These are phyloP conservation scores for Leucocoprinus leucothites DNA, from an alignment of 768 basidiomycete genomes.

Conservation along the genomic window DNA sequence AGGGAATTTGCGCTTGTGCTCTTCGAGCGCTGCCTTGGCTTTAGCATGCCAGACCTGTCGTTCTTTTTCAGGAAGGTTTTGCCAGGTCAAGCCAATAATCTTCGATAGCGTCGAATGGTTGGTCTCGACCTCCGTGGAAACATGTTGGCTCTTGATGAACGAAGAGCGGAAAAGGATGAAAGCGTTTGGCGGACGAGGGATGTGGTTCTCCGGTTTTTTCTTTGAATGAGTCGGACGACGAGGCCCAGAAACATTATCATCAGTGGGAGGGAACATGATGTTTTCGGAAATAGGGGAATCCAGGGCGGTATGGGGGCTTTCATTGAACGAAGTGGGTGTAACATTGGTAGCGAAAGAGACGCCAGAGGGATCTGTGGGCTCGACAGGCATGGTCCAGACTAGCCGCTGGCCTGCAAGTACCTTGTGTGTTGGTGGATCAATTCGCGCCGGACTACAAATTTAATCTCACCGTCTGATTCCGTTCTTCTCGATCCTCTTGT, in stretches of 20 bases:
- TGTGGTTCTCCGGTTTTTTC: slow-evolving; percentile 72
- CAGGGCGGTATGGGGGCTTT: slow-evolving; percentile 27
- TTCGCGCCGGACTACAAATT: background rate
- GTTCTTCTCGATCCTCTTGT: slow-evolving; percentile 23
- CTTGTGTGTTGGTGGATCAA: slow-evolving; percentile 4
- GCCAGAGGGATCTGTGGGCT: slow-evolving; percentile 19
- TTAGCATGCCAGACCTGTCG: slow-evolving; percentile 75
- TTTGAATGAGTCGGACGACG: slow-evolving; percentile 56
- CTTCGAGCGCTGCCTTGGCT: slow-evolving; percentile 71
- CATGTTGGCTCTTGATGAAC: slow-evolving; percentile 77
- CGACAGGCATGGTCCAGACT: slow-evolving; percentile 28
- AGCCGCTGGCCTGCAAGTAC: slow-evolving; percentile 24
- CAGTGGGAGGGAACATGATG: slow-evolving; percentile 56
- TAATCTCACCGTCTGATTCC: slow-evolving; percentile 23
- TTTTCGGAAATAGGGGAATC: slow-evolving; percentile 32
- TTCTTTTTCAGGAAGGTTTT: slow-evolving; percentile 72
- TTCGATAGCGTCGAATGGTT: slow-evolving; percentile 82
- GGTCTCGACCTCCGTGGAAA: slow-evolving; percentile 74
- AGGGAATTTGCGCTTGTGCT: slow-evolving; percentile 76
- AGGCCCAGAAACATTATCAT: slow-evolving; percentile 26
- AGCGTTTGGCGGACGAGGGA: slow-evolving; percentile 82
- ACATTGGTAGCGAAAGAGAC: slow-evolving; percentile 21
- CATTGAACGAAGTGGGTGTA: slow-evolving; percentile 21
- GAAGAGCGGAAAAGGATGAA: slow-evolving; percentile 86
- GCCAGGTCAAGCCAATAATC: slow-evolving; percentile 84